A percentile compares a stretch with the other conserved stretches of the same genome.
These are phyloP conservation scores for Tubosaeta sp. DNA, from an alignment of 768 basidiomycete species.

Conservation along the genomic window DNA sequence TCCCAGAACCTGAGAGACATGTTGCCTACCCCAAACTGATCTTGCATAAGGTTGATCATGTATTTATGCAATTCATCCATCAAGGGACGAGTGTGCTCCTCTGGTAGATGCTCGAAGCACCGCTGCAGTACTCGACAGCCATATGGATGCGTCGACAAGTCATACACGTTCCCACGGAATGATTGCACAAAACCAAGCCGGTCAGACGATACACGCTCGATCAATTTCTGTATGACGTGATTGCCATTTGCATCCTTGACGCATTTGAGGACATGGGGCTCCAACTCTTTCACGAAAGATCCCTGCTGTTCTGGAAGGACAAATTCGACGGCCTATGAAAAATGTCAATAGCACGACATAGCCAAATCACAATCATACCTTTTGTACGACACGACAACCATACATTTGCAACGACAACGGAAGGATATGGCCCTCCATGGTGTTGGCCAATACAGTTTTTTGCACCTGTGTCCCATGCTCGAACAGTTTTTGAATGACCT, in stretches of 20 bases:
- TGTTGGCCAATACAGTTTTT: conserved; percentile 59
- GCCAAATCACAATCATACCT: conserved; percentile 45
- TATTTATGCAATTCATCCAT: conserved; percentile 80
- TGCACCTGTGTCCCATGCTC: conserved; percentile 80
- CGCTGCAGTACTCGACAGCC: conserved; percentile 94
- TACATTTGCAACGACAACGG: conserved; percentile 87
- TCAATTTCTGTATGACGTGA: conserved; percentile 90
- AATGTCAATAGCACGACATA: conserved; percentile 1
- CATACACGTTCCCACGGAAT: conserved; percentile 75
- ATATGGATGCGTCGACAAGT: conserved; percentile 83
- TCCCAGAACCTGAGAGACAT: neutral
- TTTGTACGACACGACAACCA: conserved; percentile 93
- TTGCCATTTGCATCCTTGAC: conserved; percentile 93
- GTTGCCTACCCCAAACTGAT: conserved; percentile 79
- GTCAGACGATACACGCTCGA: conserved; percentile 75
- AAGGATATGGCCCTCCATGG: conserved; percentile 76
- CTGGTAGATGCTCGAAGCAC: conserved; percentile 80
- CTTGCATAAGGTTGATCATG: conserved; percentile 72
- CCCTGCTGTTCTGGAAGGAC: conserved; percentile 76
- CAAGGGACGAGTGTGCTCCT: conserved; percentile 60
- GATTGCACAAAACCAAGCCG: conserved; percentile 68
- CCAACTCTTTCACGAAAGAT: conserved; percentile 71
- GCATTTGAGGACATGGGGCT: conserved; percentile 75
- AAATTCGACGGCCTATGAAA: conserved; percentile 73
- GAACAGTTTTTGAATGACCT: conserved; percentile 94